Percentiles rank a stretch among this genome's conserved stretches.
Conservation (phyloP, 495 filamentous ascomycete species). For the Pseudoneurospora amorphoporcata region DNA sequence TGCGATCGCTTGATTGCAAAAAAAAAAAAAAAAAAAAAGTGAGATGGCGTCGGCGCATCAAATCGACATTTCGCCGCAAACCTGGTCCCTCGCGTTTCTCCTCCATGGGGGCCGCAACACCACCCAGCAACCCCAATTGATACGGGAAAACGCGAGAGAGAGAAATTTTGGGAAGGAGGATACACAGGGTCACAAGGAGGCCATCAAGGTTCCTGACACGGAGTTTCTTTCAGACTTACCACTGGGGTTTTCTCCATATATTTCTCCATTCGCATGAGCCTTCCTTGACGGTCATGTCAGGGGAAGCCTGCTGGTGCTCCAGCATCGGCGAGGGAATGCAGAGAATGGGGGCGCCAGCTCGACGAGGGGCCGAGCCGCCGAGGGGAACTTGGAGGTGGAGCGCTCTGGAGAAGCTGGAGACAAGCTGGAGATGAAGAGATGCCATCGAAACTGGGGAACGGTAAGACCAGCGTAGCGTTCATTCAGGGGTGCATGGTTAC, state of each 20-base stretch:
- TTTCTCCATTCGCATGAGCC: neutral
- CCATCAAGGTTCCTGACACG: neutral
- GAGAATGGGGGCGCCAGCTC: neutral
- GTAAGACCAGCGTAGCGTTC: neutral
- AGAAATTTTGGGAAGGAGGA: neutral
- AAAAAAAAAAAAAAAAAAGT: neutral
- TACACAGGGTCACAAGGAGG: neutral
- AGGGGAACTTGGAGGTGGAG: neutral
- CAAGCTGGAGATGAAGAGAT: neutral
- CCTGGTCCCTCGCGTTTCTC: neutral
- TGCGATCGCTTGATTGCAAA: neutral
- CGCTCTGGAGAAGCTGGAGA: neutral
- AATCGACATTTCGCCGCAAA: neutral
- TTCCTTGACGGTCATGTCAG: neutral
- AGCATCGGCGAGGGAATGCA: neutral
- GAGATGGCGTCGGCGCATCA: neutral
- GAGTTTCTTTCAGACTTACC: neutral
- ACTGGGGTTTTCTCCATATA: neutral
- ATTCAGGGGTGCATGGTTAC: neutral
- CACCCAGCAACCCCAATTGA: neutral
- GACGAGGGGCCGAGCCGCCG: neutral
- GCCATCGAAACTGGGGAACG: neutral
- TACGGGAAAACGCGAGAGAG: neutral
- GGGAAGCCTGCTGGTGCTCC: neutral
- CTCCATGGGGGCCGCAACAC: neutral